Base-by-base conservation (phyloP, 2,329 filamentous ascomycete genomes). In the Mollisiaceae sp. region DNA sequence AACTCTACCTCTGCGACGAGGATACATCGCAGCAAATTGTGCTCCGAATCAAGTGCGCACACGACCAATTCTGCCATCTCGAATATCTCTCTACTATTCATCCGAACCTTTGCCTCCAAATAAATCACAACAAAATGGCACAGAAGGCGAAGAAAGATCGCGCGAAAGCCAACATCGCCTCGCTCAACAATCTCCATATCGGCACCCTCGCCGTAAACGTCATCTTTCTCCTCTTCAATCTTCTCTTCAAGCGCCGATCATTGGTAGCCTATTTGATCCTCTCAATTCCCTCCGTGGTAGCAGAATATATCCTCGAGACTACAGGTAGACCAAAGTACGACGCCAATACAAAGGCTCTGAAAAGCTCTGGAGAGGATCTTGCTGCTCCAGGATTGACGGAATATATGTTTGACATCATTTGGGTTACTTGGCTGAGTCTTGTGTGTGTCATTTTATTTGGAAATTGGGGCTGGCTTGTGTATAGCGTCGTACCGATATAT, bases 361-460 rank as follows among this genome's bases (percentile, higher is more conserved):
- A 87, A 76, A 87, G 85, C 38, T 83, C 92, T 0, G 94, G 95
- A 52, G 94, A 98, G 77, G 95, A 99, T 77, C 86, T 99, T 60
- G 88, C 91, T 61, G 92, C 93, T 11, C 86, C 90, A 39, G 95
- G 95, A 4, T 81, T 99, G 82, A 98, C 94, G 12, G 95, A 97
- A 80, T 98, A 96, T 82, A 92, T 98, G 91, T 99, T 97, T 85
- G 95, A 99, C 80, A 87, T 97, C 59, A 82, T 97, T 61, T 98
- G 97, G 86, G 93, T 97, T 81, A 97, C 93, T 0, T 97, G 94
- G 89, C 89, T 87, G 12, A 91, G 89, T 62, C 82, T 92, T 47
- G 79, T 89, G 9, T 78, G 90, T n/a, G 93, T 90, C 15, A 85
- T 90, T 18, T 69, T 97, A 35, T 86, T 94, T 57, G 95, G 95